Base-by-base conservation (phyloP, 495 filamentous ascomycete genomes). In the Cercophora samala region DNA sequence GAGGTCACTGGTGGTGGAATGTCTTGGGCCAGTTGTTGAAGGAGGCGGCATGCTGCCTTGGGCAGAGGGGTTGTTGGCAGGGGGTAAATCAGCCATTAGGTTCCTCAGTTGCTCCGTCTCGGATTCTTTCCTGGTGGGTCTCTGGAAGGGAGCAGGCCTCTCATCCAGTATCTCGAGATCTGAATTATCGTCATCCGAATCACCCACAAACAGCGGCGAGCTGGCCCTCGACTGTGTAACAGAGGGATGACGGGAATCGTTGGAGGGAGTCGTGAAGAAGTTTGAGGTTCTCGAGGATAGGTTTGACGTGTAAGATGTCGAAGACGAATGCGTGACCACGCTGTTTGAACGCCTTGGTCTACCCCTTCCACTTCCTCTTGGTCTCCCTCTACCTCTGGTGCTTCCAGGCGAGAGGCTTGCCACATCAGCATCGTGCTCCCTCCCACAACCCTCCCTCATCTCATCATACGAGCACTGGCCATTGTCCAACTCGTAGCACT, bases 401-500 rank as follows among this genome's bases (percentile, higher is more conserved):
- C 37, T 46, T 17, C 37, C 37, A 5, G 22, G n/a, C 8, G 53
- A 15, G n/a, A 56, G 22, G 53, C n/a, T 21, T 3, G 53, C 53
- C 8, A 69, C 1, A 4, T 73, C 71, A 6, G 25, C 53, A 32
- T 77, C 70, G 4, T 65, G 63, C 58, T 70, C 60, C 37, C 13
- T 46, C 5, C 18, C 6, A 2, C 53, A 24, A 13, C 23, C 13
- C 18, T 51, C 61, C 11, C 69, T 29, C 25, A 66, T 23, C 29
- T 72, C 58, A n/a, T 73, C 69, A 37, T 72, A 75, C 17, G 70
- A 64, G 21, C 59, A 46, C 15, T 15, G 52, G 19, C 65, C 72
- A 29, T 69, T 61, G 25, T 37, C 53, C 8, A 64, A 72, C 18
- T 69, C 64, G 52, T 75, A 81, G 59, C 74, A 70, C 1, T 32